Base-by-base conservation (phyloP, 768 basidiomycete genomes). In the Russula dissimulans region DNA sequence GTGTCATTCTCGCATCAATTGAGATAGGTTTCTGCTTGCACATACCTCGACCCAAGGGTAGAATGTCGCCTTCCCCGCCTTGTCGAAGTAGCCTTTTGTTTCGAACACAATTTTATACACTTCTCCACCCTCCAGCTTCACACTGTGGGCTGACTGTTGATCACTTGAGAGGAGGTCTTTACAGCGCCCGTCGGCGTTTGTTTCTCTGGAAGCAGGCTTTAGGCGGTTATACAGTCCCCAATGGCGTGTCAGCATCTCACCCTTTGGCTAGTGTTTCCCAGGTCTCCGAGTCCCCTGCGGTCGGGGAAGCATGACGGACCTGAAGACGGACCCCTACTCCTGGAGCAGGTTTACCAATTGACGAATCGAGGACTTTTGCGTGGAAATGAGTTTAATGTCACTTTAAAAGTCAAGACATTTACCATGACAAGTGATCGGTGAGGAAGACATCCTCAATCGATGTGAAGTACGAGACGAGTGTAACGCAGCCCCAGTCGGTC, bases 381-480 rank as follows among this genome's bases (percentile, higher is more conserved):
- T 41, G n/a, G 11, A 15, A 17, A 36, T 29, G 9, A 56, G 26
- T 50, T 53, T 22, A 34, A 52, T 34, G 45, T 32, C 36, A 18
- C 39, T 39, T 29, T 34, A 14, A 26, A 38, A 45, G 14, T 49
- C 49, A 39, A 17, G 39, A 22, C 1, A 59, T 78, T 57, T 65
- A 91, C 93, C 86, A 61, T 97, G 94, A 71, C 94, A 95, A 41
- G 94, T 97, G 62, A 97, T 89, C 2, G 91, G 89, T 5, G 93
- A 91, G 45, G 77, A 72, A 75, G 75, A 80, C 48, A 59, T 65
- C 31, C 4, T 14, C 12, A 5, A 14, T 14, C 44, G 8, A 26
- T 26, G 22, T 36, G 34, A 36, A 36, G 34, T 36, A 10, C 34
- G 34, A 9, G 34, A 26, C 22, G 22, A 10, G 34, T 1, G 10